Evolutionary conservation across 129 eudicot genomes (phyloP), one percentile per base, ranked within the genome.

Genomic region (Centaurea solstitialis): DNA sequence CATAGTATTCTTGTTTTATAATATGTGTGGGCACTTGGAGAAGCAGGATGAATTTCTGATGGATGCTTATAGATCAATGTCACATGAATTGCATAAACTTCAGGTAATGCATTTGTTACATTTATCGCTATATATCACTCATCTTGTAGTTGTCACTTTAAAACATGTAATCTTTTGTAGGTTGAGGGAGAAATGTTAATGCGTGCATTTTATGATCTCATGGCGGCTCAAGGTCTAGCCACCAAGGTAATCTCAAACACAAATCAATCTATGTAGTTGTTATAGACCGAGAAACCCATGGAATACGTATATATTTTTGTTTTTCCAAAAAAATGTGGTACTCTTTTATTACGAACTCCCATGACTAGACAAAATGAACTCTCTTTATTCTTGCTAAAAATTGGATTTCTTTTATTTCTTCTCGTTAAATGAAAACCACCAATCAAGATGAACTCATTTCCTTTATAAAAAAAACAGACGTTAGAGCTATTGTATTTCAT

Each of bases 111-210:
- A 5, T 38, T 23, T 78, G 82, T 30, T 38, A 35, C 37, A 23
- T 67, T 40, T 15, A 21, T 71, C 75, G 0, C 33, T 20, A 35
- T 68, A 59, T 82, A n/a, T 30, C 38, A 17, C 4, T 59, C 66
- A 23, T n/a, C 66, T 33, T 33, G 37, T 33, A 33, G 37, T 33
- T 8, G 67, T 62, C 12, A 7, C 28, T 2, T 15, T 53, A 2
- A 62, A 62, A 62, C 4, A 11, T 62, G 23, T 61, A 13, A 15
- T 33, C 5, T 18, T 68, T 81, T 89, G 80, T 73, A 91, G 97
- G 98, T 93, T 0, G 97, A 93, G 83, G 91, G 91, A 84, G 97
- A 89, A 82, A 89, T 93, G 97, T 73, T 93, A 64, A 93, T 89
- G 97, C 94, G 88, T 41, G 77, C 88, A 68, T 91, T 83, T 81